Percentiles rank a stretch among this genome's conserved stretches.
phyloP scores from a whole-genome alignment of 495 filamentous ascomycete genomes.

The Aspergillus indologenus region DNA sequence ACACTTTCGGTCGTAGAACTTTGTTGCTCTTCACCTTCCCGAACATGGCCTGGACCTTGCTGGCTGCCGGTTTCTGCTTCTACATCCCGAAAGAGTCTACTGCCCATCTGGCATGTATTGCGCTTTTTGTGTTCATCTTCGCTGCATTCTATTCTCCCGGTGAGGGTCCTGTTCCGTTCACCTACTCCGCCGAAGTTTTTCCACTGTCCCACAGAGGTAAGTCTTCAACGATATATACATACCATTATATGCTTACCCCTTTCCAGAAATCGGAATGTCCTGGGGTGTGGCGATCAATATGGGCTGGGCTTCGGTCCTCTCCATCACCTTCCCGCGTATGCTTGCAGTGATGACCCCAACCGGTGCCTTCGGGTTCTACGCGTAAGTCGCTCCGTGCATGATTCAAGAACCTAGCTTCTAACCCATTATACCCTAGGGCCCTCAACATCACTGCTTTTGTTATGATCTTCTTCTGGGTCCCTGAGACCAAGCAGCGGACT shows the following conservation, averaged over 20 bases:
- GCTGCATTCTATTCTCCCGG: slow-evolving; percentile 67
- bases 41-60: slow-evolving; percentile 75
- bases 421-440: slow-evolving; percentile 38
- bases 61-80: slow-evolving; percentile 69
- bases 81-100: slow-evolving; percentile 51
- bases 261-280: slow-evolving; percentile 64
- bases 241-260: slow-evolving; percentile 15
- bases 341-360: slow-evolving; percentile 53
- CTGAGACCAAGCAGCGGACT: slow-evolving; percentile 76
- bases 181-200: slow-evolving; percentile 78
- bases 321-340: slow-evolving; percentile 68
- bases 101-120: slow-evolving; percentile 59
- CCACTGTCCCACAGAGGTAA: slow-evolving; percentile 66
- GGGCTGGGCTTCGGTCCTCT: slow-evolving; percentile 71
- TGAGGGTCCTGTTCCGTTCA: slow-evolving; percentile 69
- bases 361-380: slow-evolving; percentile 51
- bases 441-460: slow-evolving; percentile 66
- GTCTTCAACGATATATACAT: slow-evolving; percentile 8
- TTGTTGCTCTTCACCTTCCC: slow-evolving; percentile 84
- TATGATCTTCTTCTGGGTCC: slow-evolving; percentile 72
- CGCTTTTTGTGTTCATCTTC: slow-evolving; percentile 66
- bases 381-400: slow-evolving; percentile 25
- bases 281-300: slow-evolving; percentile 71
- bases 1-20: slow-evolving; percentile 74
- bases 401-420: neutral